Evolutionary conservation across 2,329 filamentous ascomycete species (phyloP).

Genomic region (Tolypocladium pustulatum): DNA sequence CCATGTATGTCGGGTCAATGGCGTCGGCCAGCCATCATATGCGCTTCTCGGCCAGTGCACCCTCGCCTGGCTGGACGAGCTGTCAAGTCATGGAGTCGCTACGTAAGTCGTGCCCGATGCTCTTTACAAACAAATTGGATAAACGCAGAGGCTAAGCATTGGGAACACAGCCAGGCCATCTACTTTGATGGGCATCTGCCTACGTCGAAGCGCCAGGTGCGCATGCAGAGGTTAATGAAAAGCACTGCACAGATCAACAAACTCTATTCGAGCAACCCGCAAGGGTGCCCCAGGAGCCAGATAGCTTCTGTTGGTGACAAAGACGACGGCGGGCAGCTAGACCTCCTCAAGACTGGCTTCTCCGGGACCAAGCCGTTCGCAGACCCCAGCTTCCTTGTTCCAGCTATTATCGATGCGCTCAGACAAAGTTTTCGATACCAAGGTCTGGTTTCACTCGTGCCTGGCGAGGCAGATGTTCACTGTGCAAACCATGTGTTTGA

Average conservation of each 20-base stretch:
- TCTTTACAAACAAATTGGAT: neutral
- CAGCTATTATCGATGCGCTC: conserved; percentile 64
- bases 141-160: neutral
- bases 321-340: conserved; percentile 1
- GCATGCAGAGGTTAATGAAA: conserved; percentile 49
- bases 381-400: conserved; percentile 63
- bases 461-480: conserved; percentile 76
- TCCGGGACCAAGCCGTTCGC: conserved; percentile 22
- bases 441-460: conserved; percentile 46
- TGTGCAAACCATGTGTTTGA: conserved; percentile 57
- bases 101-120: conserved; percentile 39
- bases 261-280: conserved; percentile 23
- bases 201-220: conserved; percentile 47
- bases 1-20: conserved; percentile 39
- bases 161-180: conserved; percentile 40
- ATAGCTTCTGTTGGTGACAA: conserved; percentile 5
- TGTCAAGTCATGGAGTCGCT: conserved; percentile 43
- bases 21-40: conserved; percentile 51
- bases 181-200: conserved; percentile 85
- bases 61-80: conserved; percentile 50
- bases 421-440: conserved; percentile 29
- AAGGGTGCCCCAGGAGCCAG: conserved; percentile 14
- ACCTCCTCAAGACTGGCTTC: conserved; percentile 14
- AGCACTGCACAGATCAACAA: conserved; percentile 45
- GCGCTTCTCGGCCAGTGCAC: conserved; percentile 48